phyloP scores from a whole-genome alignment of 192 early-diverging fungal genomes.

The Backusella morwellensis region DNA sequence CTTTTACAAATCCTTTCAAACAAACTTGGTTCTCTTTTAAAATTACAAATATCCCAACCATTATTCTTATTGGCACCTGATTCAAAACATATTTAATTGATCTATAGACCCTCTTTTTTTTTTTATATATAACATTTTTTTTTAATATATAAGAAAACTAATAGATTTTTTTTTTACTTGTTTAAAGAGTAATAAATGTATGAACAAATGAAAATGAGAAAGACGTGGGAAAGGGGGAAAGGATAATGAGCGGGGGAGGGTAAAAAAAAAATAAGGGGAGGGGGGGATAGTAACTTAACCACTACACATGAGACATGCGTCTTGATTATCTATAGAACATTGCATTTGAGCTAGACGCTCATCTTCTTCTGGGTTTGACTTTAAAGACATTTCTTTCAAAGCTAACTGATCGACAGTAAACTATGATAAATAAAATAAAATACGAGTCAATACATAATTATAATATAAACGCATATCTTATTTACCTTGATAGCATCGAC shows the following conservation, averaged over 20 bases:
- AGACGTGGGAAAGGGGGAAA: neutral
- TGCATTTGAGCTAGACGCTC: slow-evolving; percentile 31
- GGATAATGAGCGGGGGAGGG: neutral
- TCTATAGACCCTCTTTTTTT: neutral
- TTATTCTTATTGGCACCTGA: slow-evolving; percentile 20
- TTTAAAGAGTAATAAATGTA: neutral
- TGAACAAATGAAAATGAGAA: neutral
- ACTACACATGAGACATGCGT: slow-evolving; percentile 90
- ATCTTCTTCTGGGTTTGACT: slow-evolving; percentile 8
- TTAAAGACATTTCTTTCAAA: slow-evolving; percentile 43
- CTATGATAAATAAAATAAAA: slow-evolving; percentile 16
- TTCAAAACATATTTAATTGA: slow-evolving; percentile 2
- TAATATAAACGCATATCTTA: neutral
- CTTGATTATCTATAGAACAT: slow-evolving; percentile 75
- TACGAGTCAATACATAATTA: neutral
- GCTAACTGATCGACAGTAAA: slow-evolving; percentile 89
- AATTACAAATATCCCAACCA: slow-evolving; percentile 2
- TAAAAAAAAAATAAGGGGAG: neutral
- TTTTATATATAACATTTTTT: neutral
- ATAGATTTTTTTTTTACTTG: neutral
- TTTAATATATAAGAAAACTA: neutral
- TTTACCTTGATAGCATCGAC: slow-evolving; percentile 85
- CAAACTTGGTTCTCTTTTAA: neutral
- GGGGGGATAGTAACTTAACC: slow-evolving; percentile 45
- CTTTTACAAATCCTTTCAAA: neutral